These are phyloP conservation scores for Psophocarpus tetragonolobus DNA, from an alignment of 306 rosid genomes.

Conservation along the genomic window DNA sequence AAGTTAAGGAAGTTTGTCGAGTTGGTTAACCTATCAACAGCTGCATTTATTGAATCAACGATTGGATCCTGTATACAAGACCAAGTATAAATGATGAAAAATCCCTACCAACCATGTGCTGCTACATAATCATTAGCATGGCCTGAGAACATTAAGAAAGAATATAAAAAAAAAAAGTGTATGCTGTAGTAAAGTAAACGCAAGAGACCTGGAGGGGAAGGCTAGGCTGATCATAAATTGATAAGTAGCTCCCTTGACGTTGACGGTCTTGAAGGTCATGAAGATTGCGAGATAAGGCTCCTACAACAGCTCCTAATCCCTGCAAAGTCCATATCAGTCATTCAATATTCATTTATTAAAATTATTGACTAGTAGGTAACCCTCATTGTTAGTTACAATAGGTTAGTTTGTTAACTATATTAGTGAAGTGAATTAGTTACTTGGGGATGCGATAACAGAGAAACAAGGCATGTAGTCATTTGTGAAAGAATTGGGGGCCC, in stretches of 20 bases:
- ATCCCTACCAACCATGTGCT: constrained; percentile 14
- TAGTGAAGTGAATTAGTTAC: neutral
- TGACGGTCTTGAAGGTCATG: constrained; percentile 97
- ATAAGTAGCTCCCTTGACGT: constrained; percentile 94
- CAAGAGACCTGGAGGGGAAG: constrained; percentile 83
- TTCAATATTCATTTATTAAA: constrained; percentile 33
- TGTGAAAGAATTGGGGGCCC: neutral
- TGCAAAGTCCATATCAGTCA: constrained; percentile 40
- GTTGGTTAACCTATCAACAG: constrained; percentile 81
- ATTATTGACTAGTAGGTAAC: neutral
- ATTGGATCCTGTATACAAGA: constrained; percentile 86
- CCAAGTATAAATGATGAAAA: constrained; percentile 25
- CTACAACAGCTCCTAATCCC: constrained; percentile 99
- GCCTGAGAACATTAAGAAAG: constrained; percentile 5
- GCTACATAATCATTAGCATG: constrained; percentile 17
- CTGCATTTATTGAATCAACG: constrained; percentile 77
- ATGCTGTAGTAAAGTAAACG: constrained; percentile 4
- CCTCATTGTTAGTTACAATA: neutral
- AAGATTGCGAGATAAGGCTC: constrained; percentile 97
- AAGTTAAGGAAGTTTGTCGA: constrained; percentile 96
- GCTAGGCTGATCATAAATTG: constrained; percentile 86
- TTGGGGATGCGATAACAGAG: neutral
- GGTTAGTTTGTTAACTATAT: neutral
- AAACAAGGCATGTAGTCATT: neutral
- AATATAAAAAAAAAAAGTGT: neutral